A percentile compares a stretch with the other conserved stretches of the same genome.
Conservation (phyloP, 306 rosid species). For the Vachellia pachyceras region DNA sequence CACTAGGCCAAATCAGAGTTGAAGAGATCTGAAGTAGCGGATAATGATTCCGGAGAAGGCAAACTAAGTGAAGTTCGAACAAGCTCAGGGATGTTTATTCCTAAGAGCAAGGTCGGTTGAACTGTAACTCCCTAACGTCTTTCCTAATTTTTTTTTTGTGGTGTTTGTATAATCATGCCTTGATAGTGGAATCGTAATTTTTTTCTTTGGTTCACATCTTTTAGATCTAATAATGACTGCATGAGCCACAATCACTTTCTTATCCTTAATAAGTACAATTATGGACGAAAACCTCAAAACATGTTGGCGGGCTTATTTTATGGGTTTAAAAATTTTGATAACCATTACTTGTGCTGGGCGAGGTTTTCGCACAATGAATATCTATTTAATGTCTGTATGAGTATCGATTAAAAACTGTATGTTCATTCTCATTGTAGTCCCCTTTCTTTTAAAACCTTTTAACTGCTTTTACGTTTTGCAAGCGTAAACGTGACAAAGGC, state of each 20-base stretch:
- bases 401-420: not conserved
- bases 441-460: not conserved
- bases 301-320: not conserved
- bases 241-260: not conserved
- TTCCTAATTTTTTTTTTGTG: not conserved
- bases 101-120: slow-evolving; percentile 75
- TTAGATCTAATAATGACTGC: not conserved
- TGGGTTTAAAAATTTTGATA: too few species aligned
- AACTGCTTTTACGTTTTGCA: slow-evolving; percentile 20
- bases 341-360: not conserved
- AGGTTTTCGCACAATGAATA: slow-evolving; percentile 7
- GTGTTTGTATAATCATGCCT: too few species aligned
- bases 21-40: slow-evolving; percentile 96
- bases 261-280: not conserved
- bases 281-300: not conserved
- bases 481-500: not conserved
- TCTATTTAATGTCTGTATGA: not conserved
- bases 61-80: slow-evolving; percentile 86
- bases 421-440: not conserved
- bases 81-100: slow-evolving; percentile 95
- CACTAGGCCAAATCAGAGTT: slow-evolving; percentile 88
- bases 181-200: not conserved
- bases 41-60: slow-evolving; percentile 73
- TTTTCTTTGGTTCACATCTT: not conserved
- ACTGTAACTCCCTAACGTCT: not conserved